Evolutionary conservation across 768 basidiomycete genomes (phyloP).

Genomic region (Kwoniella newhampshirensis): DNA sequence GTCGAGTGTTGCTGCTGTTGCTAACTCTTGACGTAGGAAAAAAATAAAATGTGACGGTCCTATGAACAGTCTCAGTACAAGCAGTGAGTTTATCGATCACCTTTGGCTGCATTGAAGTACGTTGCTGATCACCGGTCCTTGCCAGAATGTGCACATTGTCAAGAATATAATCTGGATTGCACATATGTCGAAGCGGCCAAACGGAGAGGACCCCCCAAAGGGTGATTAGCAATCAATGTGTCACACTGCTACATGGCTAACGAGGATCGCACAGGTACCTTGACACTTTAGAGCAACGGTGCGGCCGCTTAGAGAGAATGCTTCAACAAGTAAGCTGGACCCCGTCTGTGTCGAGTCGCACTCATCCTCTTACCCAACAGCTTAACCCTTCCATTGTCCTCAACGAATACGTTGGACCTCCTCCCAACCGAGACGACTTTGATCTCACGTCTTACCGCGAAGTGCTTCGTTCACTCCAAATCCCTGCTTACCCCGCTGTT

Average conservation of each 20-base stretch:
- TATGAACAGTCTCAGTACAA: constrained; percentile 40
- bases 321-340: constrained; percentile 30
- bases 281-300: constrained; percentile 51
- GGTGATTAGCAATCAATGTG: constrained; percentile 17
- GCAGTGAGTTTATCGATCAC: constrained; percentile 25
- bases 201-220: constrained; percentile 46
- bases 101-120: too few relatives aligned
- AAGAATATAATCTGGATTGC: constrained; percentile 57
- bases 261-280: constrained; percentile 29
- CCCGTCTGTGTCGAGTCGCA: neutral
- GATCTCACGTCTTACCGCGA: constrained; percentile 48
- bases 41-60: constrained; percentile 70
- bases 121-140: too few relatives aligned
- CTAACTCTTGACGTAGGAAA: constrained; percentile 57
- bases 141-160: constrained; percentile 49
- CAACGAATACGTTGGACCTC: constrained; percentile 47
- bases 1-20: neutral
- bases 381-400: constrained; percentile 48
- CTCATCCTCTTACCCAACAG: constrained; percentile 18
- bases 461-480: constrained; percentile 25
- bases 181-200: constrained; percentile 56
- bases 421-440: constrained; percentile 46
- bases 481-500: constrained; percentile 38
- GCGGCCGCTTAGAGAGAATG: constrained; percentile 46
- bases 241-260: neutral